Evolutionary conservation across 257 asterid genomes (phyloP), one percentile per base, ranked within the genome.

Genomic region (Misopates orontium): DNA sequence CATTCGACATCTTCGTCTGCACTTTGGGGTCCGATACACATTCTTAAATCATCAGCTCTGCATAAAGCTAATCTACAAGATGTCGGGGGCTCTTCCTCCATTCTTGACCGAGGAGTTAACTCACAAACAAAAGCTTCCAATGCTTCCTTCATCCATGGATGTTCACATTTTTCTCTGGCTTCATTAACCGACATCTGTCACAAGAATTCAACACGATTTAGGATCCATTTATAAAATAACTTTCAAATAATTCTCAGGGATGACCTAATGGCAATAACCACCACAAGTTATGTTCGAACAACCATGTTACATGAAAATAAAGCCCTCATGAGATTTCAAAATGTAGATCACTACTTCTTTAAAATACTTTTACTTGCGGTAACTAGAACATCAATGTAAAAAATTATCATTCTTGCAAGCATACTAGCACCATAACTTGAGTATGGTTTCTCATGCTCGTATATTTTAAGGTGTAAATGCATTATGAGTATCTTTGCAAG

Each of bases 121-220:
- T 69, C 82, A 60, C 71, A 11, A 9, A 85, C 84, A 15, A 91
- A 85, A 16, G 64, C 71, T 48, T 92, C 93, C 58, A 93, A 72
- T 4, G 99, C 99, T 56, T 90, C 94, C 70, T 81, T 93, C 99
- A 93, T 93, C 99, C 99, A 93, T 4, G 65, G 66, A 67, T 86
- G 86, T 1, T 77, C 58, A 49, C 99, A 93, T 16, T 64, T 76
- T 66, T 80, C 93, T 58, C 79, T 80, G 11, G 99, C 99, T 80
- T 90, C 97, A 31, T 73, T 68, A 10, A 86, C 82, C 7, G 82
- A 55, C 88, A 93, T 73, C 98, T 93, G 95, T 56, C 57, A 63
- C 50, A 48, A 66, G 24, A 48, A 59, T 32, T 10, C 24, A 74
- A 36, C 8, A 36, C 42, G 42, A 23, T 53, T 51, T 62, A 81